Evolutionary conservation across 2,329 filamentous ascomycete genomes (phyloP).

Genomic region (Metarhizium anisopliae): DNA sequence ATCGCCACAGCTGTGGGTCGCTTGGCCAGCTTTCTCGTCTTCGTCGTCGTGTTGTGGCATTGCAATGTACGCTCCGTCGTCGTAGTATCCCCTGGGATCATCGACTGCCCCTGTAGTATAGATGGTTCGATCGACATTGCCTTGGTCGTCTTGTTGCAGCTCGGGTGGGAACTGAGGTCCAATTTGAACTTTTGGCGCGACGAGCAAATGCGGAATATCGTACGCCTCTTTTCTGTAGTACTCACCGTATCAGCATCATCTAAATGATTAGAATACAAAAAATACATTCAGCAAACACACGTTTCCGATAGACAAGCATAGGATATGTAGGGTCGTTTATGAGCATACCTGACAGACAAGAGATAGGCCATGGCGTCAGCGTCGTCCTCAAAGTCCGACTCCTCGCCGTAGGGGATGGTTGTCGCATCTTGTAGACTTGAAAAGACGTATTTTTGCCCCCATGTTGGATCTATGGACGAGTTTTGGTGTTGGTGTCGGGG

Average conservation of each 20-base stretch:
- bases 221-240: conserved; percentile 63
- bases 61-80: conserved; percentile 72
- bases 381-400: conserved; percentile 59
- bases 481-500: conserved; percentile 32
- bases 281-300: conserved; percentile 2
- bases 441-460: conserved; percentile 65
- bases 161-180: conserved; percentile 41
- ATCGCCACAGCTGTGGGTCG: conserved; percentile 16
- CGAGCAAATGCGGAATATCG: conserved; percentile 61
- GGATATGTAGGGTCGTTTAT: neutral
- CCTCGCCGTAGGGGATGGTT: conserved; percentile 39
- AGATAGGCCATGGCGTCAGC: conserved; percentile 62
- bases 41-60: conserved; percentile 32
- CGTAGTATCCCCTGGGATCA: conserved; percentile 57
- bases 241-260: conserved; percentile 41
- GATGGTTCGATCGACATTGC: conserved; percentile 18
- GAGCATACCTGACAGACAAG: conserved; percentile 57
- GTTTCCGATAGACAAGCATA: neutral
- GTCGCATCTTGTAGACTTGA: conserved; percentile 47
- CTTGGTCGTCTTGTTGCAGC: conserved; percentile 17
- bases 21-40: conserved; percentile 14
- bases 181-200: conserved; percentile 47
- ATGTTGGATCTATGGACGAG: conserved; percentile 50
- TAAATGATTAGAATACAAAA: neutral
- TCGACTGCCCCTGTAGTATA: conserved; percentile 43